Base-by-base conservation (phyloP, 305 asterid species). In the Striga hermonthica region DNA sequence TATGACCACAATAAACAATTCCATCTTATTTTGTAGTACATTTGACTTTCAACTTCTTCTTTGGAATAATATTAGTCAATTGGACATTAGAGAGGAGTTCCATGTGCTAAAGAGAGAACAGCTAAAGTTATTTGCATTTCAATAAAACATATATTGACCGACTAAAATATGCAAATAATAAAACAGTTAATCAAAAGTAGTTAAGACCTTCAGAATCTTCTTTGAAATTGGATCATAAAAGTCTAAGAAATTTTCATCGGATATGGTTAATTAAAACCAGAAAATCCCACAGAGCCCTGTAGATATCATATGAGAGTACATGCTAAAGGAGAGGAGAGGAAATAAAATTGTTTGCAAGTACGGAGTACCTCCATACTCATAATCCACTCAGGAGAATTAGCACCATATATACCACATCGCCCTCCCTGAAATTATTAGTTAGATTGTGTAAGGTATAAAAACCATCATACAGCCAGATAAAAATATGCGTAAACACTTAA, bases 321-420 rank as follows among this genome's bases (percentile, higher is more conserved):
- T 22, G 31, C 53, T 22, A 60, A 49, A 78, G 35, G 75, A 59
- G 72, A 52, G 37, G 28, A 66, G 52, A 50, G 34, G 52, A 63
- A 40, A 65, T 57, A 52, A 14, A 64, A 57, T 22, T 22, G 31
- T 52, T 57, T 54, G 52, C 9, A 67, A 22, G 31, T 22, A 22
- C 53, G 10, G 65, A 61, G 15, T 80, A 90, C 98, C 98, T 92
- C 91, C 98, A 90, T 92, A 75, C 96, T 87, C 74, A 92, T 87
- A 80, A 92, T 76, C 98, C 98, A 92, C 81, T 92, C 89, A 54
- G 98, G 56, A 50, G 83, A 82, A 74, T 92, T 92, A 76, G 91
- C 96, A 50, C 98, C 98, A 78, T 80, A 92, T 43, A 92, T 90
- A 72, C 98, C 98, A 74, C 98, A 92, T 16, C 89, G 85, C 40